Evolutionary conservation across 108 stramenopile species (phyloP).

Genomic region (Cyclotella atomus): DNA sequence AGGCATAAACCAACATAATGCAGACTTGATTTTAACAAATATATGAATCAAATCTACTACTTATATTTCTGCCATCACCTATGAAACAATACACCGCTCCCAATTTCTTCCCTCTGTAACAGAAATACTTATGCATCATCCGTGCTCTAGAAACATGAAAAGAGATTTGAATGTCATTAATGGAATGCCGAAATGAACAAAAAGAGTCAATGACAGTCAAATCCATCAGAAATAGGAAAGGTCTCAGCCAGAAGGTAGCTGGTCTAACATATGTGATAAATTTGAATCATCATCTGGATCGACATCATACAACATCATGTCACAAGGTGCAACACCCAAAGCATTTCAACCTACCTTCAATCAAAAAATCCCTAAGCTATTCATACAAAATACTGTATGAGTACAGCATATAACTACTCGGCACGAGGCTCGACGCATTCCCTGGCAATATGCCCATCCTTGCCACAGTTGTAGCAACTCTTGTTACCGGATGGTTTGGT

Average conservation of each 20-base stretch:
- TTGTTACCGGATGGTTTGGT: constrained; percentile 70
- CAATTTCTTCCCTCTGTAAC: not conserved
- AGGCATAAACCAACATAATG: constrained; percentile 34
- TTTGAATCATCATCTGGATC: constrained; percentile 21
- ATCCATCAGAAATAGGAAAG: constrained; percentile 21
- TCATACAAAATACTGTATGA: too few relatives aligned
- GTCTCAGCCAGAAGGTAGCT: constrained; percentile 23
- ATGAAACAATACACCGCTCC: constrained; percentile 29
- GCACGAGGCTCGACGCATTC: constrained; percentile 29
- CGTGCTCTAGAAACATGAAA: not conserved
- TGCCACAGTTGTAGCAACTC: constrained; percentile 82
- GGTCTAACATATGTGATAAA: constrained; percentile 38
- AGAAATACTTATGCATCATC: constrained; percentile 15
- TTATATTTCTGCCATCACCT: constrained; percentile 13
- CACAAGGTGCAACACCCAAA: not conserved
- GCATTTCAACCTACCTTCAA: too few relatives aligned
- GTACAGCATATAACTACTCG: too few relatives aligned
- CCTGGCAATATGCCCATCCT: constrained; percentile 69
- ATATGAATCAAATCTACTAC: constrained; percentile 17
- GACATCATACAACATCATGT: not conserved
- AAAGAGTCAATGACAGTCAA: not conserved
- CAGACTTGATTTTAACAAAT: not conserved
- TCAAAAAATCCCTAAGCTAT: too few relatives aligned
- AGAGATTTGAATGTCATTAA: not conserved
- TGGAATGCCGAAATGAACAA: not conserved